Evolutionary conservation across 2,329 filamentous ascomycete genomes (phyloP), one percentile per base, ranked within the genome.

Genomic region (Monilinia polystroma): DNA sequence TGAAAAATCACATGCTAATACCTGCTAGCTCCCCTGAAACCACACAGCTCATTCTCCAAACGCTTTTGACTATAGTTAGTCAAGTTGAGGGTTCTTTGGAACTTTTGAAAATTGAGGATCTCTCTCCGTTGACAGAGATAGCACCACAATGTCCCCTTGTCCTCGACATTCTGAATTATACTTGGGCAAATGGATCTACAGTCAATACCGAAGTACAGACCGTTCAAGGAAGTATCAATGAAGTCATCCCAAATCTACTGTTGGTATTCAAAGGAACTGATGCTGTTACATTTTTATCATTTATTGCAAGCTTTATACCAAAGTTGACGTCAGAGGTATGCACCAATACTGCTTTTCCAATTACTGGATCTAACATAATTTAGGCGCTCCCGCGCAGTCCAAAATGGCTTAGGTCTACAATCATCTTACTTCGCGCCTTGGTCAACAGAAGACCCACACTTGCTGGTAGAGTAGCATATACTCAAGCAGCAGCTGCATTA

Each of bases 261-360:
- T 78, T 81, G 10, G 81, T 82, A 0, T 89, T 87, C 72, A 82
- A 80, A 49, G 82, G 82, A 14, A 88, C 86, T 12, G 85, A 89
- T 73, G 85, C 81, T 5, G 83, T 86, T 4, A 88, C 84, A 0
- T 78, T 89, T 4, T 77, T 89, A 2, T 79, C 79, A 51, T 88
- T 88, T 71, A 71, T 87, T n/a, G 83, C 81, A 20, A 77, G 78
- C 54, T 77, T 87, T 55, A 75, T 89, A 3, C 79, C 81, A 6
- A 81, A 81, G 59, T 77, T 85, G 12, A 78, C 82, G 29, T 76
- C 80, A 16, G 76, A 78, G 68, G 85, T 87, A 76, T 73, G 80
- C 76, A 26, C 8, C 52, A 26, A 51, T 49, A 41, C 23, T 58
- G 26, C 35, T 11, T 29, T 32, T 12, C 47, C 29, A 23, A 41